Percentiles rank a stretch among this genome's conserved stretches.
These are phyloP conservation scores for Paramecium sexaurelia DNA, from an alignment of 73 alveolate genomes.

Conservation along the genomic window DNA sequence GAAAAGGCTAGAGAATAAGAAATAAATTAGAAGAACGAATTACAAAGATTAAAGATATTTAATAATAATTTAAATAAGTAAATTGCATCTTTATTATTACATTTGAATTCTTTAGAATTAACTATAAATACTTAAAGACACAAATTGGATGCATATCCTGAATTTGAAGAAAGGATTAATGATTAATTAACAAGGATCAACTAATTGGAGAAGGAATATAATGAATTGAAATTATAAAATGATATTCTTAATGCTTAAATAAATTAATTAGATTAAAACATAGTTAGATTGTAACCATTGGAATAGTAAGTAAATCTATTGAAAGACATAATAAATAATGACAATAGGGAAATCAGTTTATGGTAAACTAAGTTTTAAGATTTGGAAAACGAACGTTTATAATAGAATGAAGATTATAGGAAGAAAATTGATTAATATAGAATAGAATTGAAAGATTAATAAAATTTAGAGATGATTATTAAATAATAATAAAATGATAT, in stretches of 20 bases:
- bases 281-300: not conserved
- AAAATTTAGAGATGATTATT: no score
- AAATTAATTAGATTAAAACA: not conserved
- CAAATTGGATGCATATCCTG: slow-evolving; percentile 11
- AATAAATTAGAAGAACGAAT: not conserved
- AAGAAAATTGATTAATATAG: not conserved
- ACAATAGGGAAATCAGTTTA: not conserved
- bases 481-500: not conserved
- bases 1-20: not conserved
- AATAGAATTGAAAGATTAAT: not conserved
- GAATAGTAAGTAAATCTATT: not conserved
- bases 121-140: not conserved
- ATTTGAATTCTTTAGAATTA: slow-evolving; percentile 22
- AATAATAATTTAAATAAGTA: not conserved
- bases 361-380: not conserved
- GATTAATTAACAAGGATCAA: not conserved
- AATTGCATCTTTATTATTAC: not conserved
- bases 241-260: not conserved
- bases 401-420: not conserved
- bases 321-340: not conserved
- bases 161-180: not conserved
- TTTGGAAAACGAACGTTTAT: not conserved
- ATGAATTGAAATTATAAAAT: not conserved
- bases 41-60: slow-evolving; percentile 27
- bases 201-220: not conserved